Conservation (phyloP, 345 rosid species). For the Mallotus nudiflorus region DNA sequence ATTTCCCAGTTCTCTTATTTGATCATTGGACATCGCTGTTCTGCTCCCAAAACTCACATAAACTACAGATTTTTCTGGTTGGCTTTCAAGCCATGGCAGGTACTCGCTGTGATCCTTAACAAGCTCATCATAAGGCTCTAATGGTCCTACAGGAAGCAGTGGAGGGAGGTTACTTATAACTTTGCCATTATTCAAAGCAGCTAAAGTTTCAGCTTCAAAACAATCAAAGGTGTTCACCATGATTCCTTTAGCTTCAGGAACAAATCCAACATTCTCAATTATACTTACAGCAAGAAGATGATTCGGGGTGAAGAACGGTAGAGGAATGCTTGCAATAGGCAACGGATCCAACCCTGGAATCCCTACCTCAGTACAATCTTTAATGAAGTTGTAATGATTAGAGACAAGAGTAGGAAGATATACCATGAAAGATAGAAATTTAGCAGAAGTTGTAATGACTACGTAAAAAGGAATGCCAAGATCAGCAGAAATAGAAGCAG, state of each 20-base stretch:
- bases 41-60: slow-evolving; percentile 27
- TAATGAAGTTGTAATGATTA: not conserved
- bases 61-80: too few species aligned
- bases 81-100: too few species aligned
- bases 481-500: not conserved
- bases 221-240: slow-evolving; percentile 11
- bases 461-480: slow-evolving; percentile 13
- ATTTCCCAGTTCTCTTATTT: slow-evolving; percentile 8
- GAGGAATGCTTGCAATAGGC: slow-evolving; percentile 6
- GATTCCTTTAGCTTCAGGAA: too few species aligned
- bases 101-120: too few species aligned
- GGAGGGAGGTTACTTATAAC: slow-evolving; percentile 1
- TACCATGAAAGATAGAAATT: not conserved
- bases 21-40: slow-evolving; percentile 8
- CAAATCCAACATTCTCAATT: not conserved
- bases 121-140: too few species aligned
- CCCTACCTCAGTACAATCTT: not conserved
- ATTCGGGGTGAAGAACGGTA: not conserved
- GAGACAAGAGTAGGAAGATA: slow-evolving; percentile 2
- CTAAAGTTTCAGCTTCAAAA: slow-evolving; percentile 11
- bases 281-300: not conserved
- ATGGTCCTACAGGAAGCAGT: not conserved
- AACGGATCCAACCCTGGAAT: slow-evolving; percentile 8
- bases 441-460: slow-evolving; percentile 5
- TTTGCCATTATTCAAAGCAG: slow-evolving; percentile 3